Percentiles rank a stretch among this genome's conserved stretches.
phyloP scores from a whole-genome alignment of 768 basidiomycete species.

The Suillus weaverae region DNA sequence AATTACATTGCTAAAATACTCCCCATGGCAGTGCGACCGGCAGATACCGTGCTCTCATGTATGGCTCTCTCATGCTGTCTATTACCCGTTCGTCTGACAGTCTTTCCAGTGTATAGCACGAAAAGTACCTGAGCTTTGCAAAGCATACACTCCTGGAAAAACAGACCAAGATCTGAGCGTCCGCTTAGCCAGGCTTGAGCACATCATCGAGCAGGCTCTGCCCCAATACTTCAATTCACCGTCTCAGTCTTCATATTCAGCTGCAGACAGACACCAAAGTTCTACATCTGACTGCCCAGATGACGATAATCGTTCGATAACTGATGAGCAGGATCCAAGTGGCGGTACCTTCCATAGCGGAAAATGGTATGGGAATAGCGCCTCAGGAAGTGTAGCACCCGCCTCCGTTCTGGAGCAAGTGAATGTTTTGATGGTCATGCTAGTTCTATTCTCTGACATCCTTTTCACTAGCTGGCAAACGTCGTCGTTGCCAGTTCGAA shows the following conservation, averaged over 20 bases:
- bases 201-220: constrained; percentile 76
- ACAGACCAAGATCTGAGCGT: constrained; percentile 78
- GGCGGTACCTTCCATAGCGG: constrained; percentile 81
- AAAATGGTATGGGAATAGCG: constrained; percentile 84
- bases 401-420: constrained; percentile 81
- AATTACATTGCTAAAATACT: constrained; percentile 19
- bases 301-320: constrained; percentile 69
- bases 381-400: constrained; percentile 80
- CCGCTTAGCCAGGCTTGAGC: constrained; percentile 74
- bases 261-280: constrained; percentile 39
- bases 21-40: constrained; percentile 66
- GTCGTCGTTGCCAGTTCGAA: constrained; percentile 46
- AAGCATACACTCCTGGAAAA: constrained; percentile 86
- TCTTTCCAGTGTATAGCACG: constrained; percentile 69
- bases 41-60: constrained; percentile 87
- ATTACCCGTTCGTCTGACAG: constrained; percentile 15
- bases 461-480: constrained; percentile 47
- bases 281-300: constrained; percentile 54
- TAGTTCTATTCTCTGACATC: constrained; percentile 22
- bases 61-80: constrained; percentile 21
- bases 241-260: constrained; percentile 32
- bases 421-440: constrained; percentile 26
- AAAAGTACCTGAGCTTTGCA: constrained; percentile 86
- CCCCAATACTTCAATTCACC: constrained; percentile 66
- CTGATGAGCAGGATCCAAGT: constrained; percentile 74